These are phyloP conservation scores for Stachybotrys echinatus DNA, from an alignment of 2,329 filamentous ascomycete genomes.

Conservation along the genomic window DNA sequence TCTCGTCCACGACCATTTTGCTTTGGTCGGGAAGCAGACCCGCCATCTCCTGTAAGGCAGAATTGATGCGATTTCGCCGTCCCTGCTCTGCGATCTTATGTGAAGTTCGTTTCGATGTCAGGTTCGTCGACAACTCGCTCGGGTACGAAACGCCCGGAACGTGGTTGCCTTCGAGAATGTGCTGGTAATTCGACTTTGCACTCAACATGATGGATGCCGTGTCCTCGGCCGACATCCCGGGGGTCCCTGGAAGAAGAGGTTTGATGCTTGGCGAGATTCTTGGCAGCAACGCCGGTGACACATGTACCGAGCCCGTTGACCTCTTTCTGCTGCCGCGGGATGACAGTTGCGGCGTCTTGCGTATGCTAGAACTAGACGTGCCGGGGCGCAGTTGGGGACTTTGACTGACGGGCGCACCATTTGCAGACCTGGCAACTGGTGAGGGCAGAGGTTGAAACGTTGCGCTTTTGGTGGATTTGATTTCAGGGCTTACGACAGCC, in stretches of 20 bases:
- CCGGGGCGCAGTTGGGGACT: slow-evolving; percentile 59
- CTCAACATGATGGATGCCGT: slow-evolving; percentile 71
- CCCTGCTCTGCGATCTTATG: slow-evolving; percentile 98
- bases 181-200: slow-evolving; percentile 96
- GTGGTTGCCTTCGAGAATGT: slow-evolving; percentile 88
- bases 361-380: slow-evolving; percentile 37
- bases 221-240: slow-evolving; percentile 50
- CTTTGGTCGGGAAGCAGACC: slow-evolving; percentile 65
- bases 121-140: slow-evolving; percentile 82
- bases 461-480: slow-evolving; percentile 43
- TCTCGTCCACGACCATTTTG: slow-evolving; percentile 35
- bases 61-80: slow-evolving; percentile 90
- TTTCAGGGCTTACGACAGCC: slow-evolving; percentile 29
- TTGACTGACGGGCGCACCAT: slow-evolving; percentile 50
- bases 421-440: slow-evolving; percentile 37
- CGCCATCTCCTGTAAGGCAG: slow-evolving; percentile 86
- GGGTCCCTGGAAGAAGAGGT: slow-evolving; percentile 66
- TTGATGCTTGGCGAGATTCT: slow-evolving; percentile 94
- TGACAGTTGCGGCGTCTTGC: slow-evolving; percentile 51
- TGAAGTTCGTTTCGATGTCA: slow-evolving; percentile 93
- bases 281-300: slow-evolving; percentile 80
- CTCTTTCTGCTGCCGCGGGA: slow-evolving; percentile 63
- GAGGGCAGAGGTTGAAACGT: slow-evolving; percentile 43
- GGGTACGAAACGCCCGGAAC: slow-evolving; percentile 89
- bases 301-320: slow-evolving; percentile 67